A percentile compares a stretch with the other conserved stretches of the same genome.
These are phyloP conservation scores for Yamadazyma atlantica DNA, from an alignment of 1,139 yeast species.

Conservation along the genomic window DNA sequence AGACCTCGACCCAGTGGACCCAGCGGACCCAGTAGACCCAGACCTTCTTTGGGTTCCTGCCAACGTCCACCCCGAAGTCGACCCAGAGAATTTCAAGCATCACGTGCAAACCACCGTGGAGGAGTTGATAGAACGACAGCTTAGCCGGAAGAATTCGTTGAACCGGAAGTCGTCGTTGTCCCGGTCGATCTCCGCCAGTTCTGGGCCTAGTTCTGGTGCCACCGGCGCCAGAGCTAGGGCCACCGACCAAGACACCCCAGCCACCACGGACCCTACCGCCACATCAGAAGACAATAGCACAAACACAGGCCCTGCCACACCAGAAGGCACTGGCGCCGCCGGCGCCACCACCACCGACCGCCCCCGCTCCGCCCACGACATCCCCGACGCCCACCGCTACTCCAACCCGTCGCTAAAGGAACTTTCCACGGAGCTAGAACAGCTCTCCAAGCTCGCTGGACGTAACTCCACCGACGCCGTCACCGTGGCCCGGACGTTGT, in stretches of 20 bases:
- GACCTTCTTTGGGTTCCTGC: constrained; percentile 96
- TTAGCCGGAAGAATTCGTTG: constrained; percentile 26
- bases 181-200: constrained; percentile 17
- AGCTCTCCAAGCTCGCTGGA: constrained; percentile 67
- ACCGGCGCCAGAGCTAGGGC: too few species aligned
- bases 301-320: too few species aligned
- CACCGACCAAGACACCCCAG: too few species aligned
- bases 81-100: constrained; percentile 85
- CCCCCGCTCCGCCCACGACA: too few species aligned
- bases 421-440: constrained; percentile 65
- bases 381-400: constrained; percentile 21
- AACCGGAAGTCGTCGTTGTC: constrained; percentile 35
- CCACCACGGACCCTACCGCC: too few species aligned
- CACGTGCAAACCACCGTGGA: constrained; percentile 81
- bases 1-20: too few species aligned
- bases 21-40: too few species aligned
- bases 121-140: constrained; percentile 56
- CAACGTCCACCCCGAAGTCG: constrained; percentile 85
- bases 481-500: constrained; percentile 69
- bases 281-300: too few species aligned
- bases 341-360: too few species aligned
- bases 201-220: constrained; percentile 9
- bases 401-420: constrained; percentile 64
- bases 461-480: constrained; percentile 73
- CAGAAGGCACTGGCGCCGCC: too few species aligned